These are phyloP conservation scores for Kluyveromyces lactis DNA, from an alignment of 805 yeast genomes.

Conservation along the genomic window DNA sequence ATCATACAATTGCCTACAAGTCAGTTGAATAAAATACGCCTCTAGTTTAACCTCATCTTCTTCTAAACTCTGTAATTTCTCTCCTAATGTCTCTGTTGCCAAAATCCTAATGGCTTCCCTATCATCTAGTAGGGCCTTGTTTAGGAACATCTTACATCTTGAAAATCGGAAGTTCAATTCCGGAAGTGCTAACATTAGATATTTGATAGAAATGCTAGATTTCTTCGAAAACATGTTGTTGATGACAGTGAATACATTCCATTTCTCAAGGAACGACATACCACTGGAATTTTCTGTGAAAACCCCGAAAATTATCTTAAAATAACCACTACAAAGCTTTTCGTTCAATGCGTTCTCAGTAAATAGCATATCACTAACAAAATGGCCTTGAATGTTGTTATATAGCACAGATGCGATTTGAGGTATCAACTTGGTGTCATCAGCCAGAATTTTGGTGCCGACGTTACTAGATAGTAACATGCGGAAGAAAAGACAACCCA, in stretches of 20 bases:
- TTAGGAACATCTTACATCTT: constrained; percentile 59
- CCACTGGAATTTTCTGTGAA: constrained; percentile 57
- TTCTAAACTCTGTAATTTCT: constrained; percentile 13
- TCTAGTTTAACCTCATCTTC: constrained; percentile 6
- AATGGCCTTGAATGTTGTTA: constrained; percentile 28
- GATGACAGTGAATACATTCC: constrained; percentile 79
- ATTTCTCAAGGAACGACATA: constrained; percentile 57
- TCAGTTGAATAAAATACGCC: constrained; percentile 31
- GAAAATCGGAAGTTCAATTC: constrained; percentile 52
- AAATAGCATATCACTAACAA: constrained; percentile 56
- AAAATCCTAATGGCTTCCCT: constrained; percentile 42
- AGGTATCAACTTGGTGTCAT: constrained; percentile 65
- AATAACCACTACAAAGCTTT: constrained; percentile 69
- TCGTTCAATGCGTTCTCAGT: constrained; percentile 48
- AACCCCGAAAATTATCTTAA: constrained; percentile 61
- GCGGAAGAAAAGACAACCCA: constrained; percentile 70
- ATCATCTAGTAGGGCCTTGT: constrained; percentile 54
- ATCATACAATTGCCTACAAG: constrained; percentile 68
- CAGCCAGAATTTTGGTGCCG: constrained; percentile 59
- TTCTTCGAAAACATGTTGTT: constrained; percentile 57
- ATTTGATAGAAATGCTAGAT: constrained; percentile 40
- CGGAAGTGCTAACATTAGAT: constrained; percentile 49
- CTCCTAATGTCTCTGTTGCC: constrained; percentile 47
- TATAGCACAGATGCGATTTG: constrained; percentile 83
- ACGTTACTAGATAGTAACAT: constrained; percentile 52